These are phyloP conservation scores for Sisymbrium irio DNA, from an alignment of 345 rosid species.

Conservation along the genomic window DNA sequence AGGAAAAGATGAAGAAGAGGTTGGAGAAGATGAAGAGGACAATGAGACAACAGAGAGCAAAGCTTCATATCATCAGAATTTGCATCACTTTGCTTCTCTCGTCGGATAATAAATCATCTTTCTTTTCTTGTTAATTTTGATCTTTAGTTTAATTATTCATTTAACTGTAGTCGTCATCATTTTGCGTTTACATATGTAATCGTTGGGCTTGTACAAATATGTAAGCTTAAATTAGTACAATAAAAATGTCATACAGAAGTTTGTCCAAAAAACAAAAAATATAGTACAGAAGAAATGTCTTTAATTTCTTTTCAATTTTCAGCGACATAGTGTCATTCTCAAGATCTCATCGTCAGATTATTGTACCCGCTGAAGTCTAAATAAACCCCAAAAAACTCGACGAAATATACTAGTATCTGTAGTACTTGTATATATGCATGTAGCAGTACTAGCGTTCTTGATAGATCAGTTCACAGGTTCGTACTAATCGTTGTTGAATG, in stretches of 20 bases:
- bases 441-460: not conserved
- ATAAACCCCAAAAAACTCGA: not conserved
- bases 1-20: constrained; percentile 44
- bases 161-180: not conserved
- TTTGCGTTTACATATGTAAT: constrained; percentile 19
- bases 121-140: not conserved
- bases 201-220: constrained; percentile 17
- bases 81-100: constrained; percentile 72
- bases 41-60: constrained; percentile 62
- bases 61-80: constrained; percentile 53
- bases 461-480: not conserved
- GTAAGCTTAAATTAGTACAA: constrained; percentile 1
- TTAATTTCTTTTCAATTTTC: not conserved
- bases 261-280: too few relatives aligned
- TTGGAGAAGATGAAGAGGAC: constrained; percentile 55
- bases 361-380: not conserved
- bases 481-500: not conserved
- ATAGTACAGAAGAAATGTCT: not conserved
- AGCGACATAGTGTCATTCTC: constrained; percentile 4
- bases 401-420: not conserved
- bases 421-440: not conserved
- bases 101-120: constrained; percentile 37
- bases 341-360: not conserved
- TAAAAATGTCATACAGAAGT: not conserved
- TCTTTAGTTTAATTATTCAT: not conserved